Evolutionary conservation across 108 stramenopile species (phyloP).

Genomic region (Nitzschia sp.): DNA sequence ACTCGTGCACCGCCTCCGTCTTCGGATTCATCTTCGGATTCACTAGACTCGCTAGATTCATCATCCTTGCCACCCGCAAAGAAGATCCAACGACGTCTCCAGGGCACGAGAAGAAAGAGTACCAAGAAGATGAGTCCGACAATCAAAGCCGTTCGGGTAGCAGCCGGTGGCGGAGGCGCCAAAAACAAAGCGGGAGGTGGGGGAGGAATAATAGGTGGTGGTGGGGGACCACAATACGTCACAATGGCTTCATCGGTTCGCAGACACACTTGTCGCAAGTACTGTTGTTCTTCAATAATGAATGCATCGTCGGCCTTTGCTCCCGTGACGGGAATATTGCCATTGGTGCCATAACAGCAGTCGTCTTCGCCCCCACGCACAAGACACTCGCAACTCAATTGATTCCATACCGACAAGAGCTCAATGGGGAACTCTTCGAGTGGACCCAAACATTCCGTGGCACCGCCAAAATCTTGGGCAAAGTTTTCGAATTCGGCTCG

Average conservation of each 20-base stretch:
- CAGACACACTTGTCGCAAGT: conserved; percentile 35
- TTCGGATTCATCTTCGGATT: conserved; percentile 9
- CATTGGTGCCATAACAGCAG: conserved; percentile 32
- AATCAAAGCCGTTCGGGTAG: not conserved
- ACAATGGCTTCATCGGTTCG: conserved; percentile 40
- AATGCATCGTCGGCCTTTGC: conserved; percentile 18
- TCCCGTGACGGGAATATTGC: conserved; percentile 33
- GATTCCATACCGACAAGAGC: conserved; percentile 29
- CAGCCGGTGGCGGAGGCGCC: conserved; percentile 5
- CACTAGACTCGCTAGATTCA: conserved; percentile 20
- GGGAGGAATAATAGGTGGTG: conserved; percentile 21
- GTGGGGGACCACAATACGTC: conserved; percentile 34
- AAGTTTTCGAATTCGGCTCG: conserved; percentile 30
- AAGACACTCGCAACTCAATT: conserved; percentile 33
- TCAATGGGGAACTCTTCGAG: conserved; percentile 28
- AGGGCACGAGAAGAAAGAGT: conserved; percentile 25
- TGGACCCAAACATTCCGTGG: conserved; percentile 34
- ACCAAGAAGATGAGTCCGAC: conserved; percentile 18
- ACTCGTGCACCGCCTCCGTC: conserved; percentile 17
- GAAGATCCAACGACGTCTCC: conserved; percentile 40
- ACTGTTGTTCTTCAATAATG: conserved; percentile 28
- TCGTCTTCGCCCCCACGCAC: conserved; percentile 24
- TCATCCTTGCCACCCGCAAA: conserved; percentile 27
- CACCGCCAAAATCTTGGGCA: conserved; percentile 35
- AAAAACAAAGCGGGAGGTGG: conserved; percentile 5